Percentiles rank a stretch among this genome's conserved stretches.
Conservation (phyloP, 495 filamentous ascomycete species). For the Polyplosphaeria fusca region DNA sequence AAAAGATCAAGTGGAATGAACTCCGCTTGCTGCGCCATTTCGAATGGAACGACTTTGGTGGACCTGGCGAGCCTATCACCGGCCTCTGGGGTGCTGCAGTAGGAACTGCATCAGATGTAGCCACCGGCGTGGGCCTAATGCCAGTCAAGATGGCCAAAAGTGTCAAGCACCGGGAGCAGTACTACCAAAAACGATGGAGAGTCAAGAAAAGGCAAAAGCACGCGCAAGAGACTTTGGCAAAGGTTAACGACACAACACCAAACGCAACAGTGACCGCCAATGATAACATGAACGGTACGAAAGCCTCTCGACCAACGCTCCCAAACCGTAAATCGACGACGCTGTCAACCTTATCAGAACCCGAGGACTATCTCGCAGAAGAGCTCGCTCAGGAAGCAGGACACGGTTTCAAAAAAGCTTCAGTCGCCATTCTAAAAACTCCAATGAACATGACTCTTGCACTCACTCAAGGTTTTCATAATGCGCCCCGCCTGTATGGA, state of each 20-base stretch:
- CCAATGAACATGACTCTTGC: constrained; percentile 71
- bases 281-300: constrained; percentile 9
- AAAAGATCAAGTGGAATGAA: constrained; percentile 59
- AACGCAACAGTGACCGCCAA: neutral
- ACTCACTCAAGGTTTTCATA: constrained; percentile 77
- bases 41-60: constrained; percentile 79
- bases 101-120: constrained; percentile 51
- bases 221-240: constrained; percentile 2
- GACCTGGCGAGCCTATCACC: constrained; percentile 70
- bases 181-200: constrained; percentile 46
- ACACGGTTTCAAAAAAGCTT: constrained; percentile 37
- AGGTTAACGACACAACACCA: constrained; percentile 1
- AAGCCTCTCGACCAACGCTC: constrained; percentile 3
- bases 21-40: constrained; percentile 64
- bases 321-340: constrained; percentile 14
- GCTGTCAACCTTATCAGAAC: constrained; percentile 46
- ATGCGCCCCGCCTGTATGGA: constrained; percentile 65
- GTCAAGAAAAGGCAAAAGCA: constrained; percentile 27
- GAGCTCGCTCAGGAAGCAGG: constrained; percentile 31
- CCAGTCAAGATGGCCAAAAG: constrained; percentile 56
- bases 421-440: constrained; percentile 36
- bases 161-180: constrained; percentile 48
- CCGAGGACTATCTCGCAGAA: constrained; percentile 41
- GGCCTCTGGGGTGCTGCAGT: constrained; percentile 58
- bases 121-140: constrained; percentile 56